Evolutionary conservation across 108 stramenopile genomes (phyloP), one percentile per base, ranked within the genome.

Genomic region (Discostella pseudostelligera): DNA sequence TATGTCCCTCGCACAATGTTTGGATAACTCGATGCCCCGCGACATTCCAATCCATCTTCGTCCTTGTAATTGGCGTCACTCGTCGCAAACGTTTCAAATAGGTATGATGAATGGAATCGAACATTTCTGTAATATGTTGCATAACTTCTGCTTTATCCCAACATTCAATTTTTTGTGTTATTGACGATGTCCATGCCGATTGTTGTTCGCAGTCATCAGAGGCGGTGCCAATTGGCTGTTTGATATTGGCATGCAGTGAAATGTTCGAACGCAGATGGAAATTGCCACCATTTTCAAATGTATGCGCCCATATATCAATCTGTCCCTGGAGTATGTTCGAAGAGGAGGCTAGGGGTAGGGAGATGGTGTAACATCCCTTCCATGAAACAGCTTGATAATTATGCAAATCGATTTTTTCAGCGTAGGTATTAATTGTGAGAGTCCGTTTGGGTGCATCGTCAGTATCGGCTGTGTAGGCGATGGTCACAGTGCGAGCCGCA

Each of bases 1-100:
- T 26, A 39, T 36, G 55, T 39, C 61, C 60, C 55, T 71, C 55
- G 17, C 61, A 54, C 46, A 80, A 57, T 16, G 37, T 83, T 46
- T 77, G 80, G 44, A 83, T 80, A 22, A 83, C 65, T 22, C 83
- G 79, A 64, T 89, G 88, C 4, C 82, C 81, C 43, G 74, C 45
- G 13, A 86, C 77, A 65, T 90, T 87, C 93, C 93, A 95, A 8
- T 90, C 87, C 93, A 95, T 91, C 77, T 85, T 87, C 14, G 85
- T 87, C 54, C 83, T 78, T 8, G 88, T 88, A 60, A 95, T 69
- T 11, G 93, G 93, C 78, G 92, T 72, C 53, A 92, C 85, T 20
- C 90, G 68, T 10, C 93, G 82, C 58, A 95, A 80, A 24, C 79
- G 59, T 67, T 84, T 81, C 32, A 92, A 56, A 25, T 78, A 69